Base-by-base conservation (phyloP, 1,284 basidiomycete genomes). In the Ceratorhiza oryzae-sativae region DNA sequence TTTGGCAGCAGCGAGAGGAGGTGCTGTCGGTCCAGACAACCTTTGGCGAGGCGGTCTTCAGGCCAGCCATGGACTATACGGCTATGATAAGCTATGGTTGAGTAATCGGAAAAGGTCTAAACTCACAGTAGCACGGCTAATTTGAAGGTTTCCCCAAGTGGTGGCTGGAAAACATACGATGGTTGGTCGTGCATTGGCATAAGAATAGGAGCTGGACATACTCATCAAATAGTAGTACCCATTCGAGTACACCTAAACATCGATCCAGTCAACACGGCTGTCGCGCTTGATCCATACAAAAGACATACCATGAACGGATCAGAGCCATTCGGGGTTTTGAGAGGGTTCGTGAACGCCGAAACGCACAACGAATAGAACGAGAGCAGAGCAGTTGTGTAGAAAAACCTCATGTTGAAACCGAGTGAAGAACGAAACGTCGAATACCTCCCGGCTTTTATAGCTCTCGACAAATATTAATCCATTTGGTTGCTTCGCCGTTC, bases 81-180 rank as follows among this genome's bases (percentile, higher is more conserved):
- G 15, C 9, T 8, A 42, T 6, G 23, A 27, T 30, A 1, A 34
- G 39, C 25, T 3, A 42, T 12, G 20, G 32, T 27, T 45, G 5
- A 12, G 10, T 12, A 49, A 20, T 10, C 30, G 15, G 30, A 15
- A 3, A 18, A 18, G 23, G 23, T 8, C 12, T 30, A 30, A 51
- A 23, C 42, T 46, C n/a, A 48, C 56, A 15, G 45, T 80, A 10
- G 80, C 81, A 10, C 81, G 78, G 20, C 80, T 79, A 32, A 82
- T 79, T 72, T 82, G 80, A 51, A 83, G 79, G 61, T 82, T 80
- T 8, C 75, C 77, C 82, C 82, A 82, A 1, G 82, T 82, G 1
- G 82, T 82, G 0, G 81, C 77, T 15, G 79, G 79, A 27, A 32
- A 32, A 25, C 27, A 25, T 32, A 5, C 15, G 13, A 23, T 20